Conservation (phyloP, 306 rosid genomes). For the Vigna angularis region DNA sequence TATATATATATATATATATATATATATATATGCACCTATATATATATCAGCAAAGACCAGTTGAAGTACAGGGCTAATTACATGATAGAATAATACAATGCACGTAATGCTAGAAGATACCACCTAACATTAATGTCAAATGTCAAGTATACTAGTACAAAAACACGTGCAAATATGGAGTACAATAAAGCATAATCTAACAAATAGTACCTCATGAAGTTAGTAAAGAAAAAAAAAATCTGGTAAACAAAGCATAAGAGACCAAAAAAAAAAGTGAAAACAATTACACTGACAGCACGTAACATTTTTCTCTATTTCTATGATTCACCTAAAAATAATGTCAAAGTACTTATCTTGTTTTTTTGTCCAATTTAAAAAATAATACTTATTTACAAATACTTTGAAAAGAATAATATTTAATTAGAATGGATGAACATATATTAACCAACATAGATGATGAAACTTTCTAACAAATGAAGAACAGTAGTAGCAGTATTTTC, state of each 20-base stretch:
- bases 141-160: not conserved
- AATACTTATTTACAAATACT: not conserved
- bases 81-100: conserved; percentile 17
- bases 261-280: not conserved
- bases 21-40: not conserved
- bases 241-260: not conserved
- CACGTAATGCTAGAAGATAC: conserved; percentile 3
- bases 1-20: too few species aligned
- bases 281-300: too few species aligned
- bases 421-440: not conserved
- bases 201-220: not conserved
- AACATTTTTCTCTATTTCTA: not conserved
- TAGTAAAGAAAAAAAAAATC: not conserved
- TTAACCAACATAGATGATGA: not conserved
- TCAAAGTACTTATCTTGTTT: not conserved
- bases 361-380: not conserved
- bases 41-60: conserved; percentile 10
- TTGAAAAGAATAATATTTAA: not conserved
- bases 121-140: conserved; percentile 7
- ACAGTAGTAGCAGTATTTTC: not conserved
- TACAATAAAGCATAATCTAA: not conserved
- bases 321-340: not conserved
- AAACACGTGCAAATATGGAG: not conserved
- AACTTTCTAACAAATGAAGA: not conserved
- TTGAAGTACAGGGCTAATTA: conserved; percentile 24